These are phyloP conservation scores for Alternaria triticimaculans DNA, from an alignment of 2,329 filamentous ascomycete species.

Conservation along the genomic window DNA sequence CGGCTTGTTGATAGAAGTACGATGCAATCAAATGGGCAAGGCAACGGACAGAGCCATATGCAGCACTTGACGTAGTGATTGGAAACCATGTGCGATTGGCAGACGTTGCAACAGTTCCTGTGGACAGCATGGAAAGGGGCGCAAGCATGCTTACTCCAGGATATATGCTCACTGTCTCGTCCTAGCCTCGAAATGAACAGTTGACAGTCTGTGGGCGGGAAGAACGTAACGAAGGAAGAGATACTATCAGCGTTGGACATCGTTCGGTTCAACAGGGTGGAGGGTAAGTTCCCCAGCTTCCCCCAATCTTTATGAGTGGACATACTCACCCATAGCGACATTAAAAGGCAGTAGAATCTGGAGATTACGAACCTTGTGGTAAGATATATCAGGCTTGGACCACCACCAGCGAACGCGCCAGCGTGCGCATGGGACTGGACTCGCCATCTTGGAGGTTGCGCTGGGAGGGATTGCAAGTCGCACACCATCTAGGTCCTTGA, in stretches of 20 bases:
- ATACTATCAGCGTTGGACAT: neutral
- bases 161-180: neutral
- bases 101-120: neutral
- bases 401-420: neutral
- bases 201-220: too few species aligned
- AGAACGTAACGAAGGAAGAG: neutral
- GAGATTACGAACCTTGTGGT: neutral
- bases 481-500: neutral
- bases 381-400: neutral
- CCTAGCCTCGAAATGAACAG: neutral
- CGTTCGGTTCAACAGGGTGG: neutral
- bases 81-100: neutral
- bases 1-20: neutral
- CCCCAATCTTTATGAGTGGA: neutral
- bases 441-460: neutral
- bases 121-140: neutral
- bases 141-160: neutral
- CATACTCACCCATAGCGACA: neutral
- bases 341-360: neutral
- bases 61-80: neutral
- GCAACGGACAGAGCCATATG: neutral
- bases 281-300: neutral
- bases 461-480: neutral
- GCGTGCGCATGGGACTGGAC: neutral
- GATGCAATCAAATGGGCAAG: neutral